Base-by-base conservation (phyloP, 805 yeast species). In the Candida multigemmis region DNA sequence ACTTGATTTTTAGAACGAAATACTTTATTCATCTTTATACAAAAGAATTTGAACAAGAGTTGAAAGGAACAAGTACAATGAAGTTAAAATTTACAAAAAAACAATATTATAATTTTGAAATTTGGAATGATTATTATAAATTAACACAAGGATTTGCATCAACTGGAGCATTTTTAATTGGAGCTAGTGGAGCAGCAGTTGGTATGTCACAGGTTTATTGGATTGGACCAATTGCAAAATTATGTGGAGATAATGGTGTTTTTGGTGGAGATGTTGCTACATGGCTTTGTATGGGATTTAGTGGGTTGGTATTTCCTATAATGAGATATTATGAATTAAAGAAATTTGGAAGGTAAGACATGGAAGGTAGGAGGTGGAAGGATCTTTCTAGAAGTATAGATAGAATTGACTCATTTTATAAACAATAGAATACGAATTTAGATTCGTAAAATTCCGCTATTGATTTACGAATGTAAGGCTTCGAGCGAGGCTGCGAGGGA, bases 181-280 rank as follows among this genome's bases (percentile, higher is more conserved):
- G 63, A 4, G 56, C 53, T 1, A 47, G 47, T 1, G 64, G 63
- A 12, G 63, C 63, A 1, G 56, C 53, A 2, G 42, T 57, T n/a
- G 63, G 64, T 3, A 57, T 57, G 64, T 47, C 56, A 10, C 64
- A 57, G 30, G 48, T 51, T 1, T 57, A 57, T 35, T 57, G 53
- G 48, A 40, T 39, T 5, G 64, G 64, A 2, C 60, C 60, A 2
- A 31, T 56, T n/a, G 64, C 63, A 11, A 31, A 30, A 16, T 33
- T 31, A n/a, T 44, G 51, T 5, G 56, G 56, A 2, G 52, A 33
- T 4, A n/a, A n/a, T n/a, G n/a, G n/a, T n/a, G n/a, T n/a, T n/a
- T 34, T 32, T 17, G 60, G 60, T 8, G 62, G 60, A 11, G 64
- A 57, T 31, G 42, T 57, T 15, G 63, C 56, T 33, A 52, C 47